Percentiles rank a stretch among this genome's conserved stretches.
Evolutionary conservation across 2,329 filamentous ascomycete species (phyloP).

Genomic region (Orbilia ellipsospora): DNA sequence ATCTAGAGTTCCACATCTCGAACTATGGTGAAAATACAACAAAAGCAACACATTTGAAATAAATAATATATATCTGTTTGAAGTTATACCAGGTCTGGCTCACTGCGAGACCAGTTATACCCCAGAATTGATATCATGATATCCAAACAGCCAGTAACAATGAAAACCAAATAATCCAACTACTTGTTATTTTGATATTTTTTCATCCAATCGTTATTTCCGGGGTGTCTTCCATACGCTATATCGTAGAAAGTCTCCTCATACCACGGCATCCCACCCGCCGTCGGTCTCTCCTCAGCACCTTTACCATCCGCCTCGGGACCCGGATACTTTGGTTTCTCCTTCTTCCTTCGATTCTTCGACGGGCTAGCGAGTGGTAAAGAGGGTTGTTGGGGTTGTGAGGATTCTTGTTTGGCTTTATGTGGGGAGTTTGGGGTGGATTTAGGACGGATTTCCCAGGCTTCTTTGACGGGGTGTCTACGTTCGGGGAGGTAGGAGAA

Average conservation of each 20-base stretch:
- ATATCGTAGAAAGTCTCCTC: slow-evolving; percentile 31
- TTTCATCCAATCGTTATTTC: no score
- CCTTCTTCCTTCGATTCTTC: not conserved
- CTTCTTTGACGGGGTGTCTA: not conserved
- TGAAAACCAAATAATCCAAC: no score
- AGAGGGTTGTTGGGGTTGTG: not conserved
- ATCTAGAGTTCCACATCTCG: no score
- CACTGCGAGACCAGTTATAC: no score
- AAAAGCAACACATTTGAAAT: no score
- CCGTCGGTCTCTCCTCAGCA: slow-evolving; percentile 6
- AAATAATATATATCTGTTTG: no score
- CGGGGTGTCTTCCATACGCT: slow-evolving; percentile 13
- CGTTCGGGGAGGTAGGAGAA: not conserved
- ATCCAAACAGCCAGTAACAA: no score
- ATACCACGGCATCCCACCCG: slow-evolving; percentile 18
- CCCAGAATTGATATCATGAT: no score
- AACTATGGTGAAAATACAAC: no score
- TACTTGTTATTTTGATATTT: no score
- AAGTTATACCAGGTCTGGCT: no score
- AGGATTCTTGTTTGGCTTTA: not conserved
- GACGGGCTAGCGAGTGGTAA: not conserved
- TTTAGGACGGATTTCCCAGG: slow-evolving; percentile 3
- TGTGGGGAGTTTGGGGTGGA: not conserved
- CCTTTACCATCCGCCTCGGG: not conserved
- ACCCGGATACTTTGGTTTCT: not conserved